Percentiles rank a stretch among this genome's conserved stretches.
phyloP scores from a whole-genome alignment of 768 basidiomycete genomes.

The Candolleomyces aberdarensis region DNA sequence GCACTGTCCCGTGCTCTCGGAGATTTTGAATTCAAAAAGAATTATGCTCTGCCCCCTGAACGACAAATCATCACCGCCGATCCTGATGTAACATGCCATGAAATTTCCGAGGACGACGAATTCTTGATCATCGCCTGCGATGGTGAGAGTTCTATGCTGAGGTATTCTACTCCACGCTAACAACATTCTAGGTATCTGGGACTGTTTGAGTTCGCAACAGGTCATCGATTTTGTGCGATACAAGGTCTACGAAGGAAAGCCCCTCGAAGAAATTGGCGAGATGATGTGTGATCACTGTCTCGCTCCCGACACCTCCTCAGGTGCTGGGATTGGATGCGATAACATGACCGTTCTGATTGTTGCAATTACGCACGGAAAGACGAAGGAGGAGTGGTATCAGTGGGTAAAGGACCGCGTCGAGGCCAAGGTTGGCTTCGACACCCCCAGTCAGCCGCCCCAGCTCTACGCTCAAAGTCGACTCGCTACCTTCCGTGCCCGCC shows the following conservation, averaged over 20 bases:
- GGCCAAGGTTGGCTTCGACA: slow-evolving; percentile 68
- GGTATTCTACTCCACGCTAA: slow-evolving; percentile 1
- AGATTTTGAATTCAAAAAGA: slow-evolving; percentile 99
- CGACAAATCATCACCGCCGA: slow-evolving; percentile 93
- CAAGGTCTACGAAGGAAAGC: slow-evolving; percentile 73
- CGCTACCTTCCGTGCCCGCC: slow-evolving; percentile 57
- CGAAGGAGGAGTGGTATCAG: slow-evolving; percentile 88
- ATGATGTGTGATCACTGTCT: slow-evolving; percentile 90
- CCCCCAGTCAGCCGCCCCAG: slow-evolving; percentile 72
- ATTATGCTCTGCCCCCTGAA: slow-evolving; percentile 74
- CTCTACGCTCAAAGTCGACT: slow-evolving; percentile 69
- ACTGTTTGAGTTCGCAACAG: slow-evolving; percentile 91
- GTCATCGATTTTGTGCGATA: slow-evolving; percentile 86
- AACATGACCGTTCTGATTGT: slow-evolving; percentile 98
- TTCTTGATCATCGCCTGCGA: slow-evolving; percentile 97
- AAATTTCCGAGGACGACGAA: slow-evolving; percentile 86
- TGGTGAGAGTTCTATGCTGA: slow-evolving; percentile 43
- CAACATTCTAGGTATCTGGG: slow-evolving; percentile 88
- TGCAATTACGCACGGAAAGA: slow-evolving; percentile 81
- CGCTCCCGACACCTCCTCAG: slow-evolving; percentile 88
- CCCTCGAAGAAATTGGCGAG: slow-evolving; percentile 82
- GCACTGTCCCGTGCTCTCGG: slow-evolving; percentile 93
- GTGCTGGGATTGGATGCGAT: slow-evolving; percentile 94
- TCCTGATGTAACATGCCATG: slow-evolving; percentile 85
- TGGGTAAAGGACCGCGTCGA: slow-evolving; percentile 88